Evolutionary conservation across 1,284 basidiomycete genomes (phyloP).

Genomic region (Trichosporon asahii): DNA sequence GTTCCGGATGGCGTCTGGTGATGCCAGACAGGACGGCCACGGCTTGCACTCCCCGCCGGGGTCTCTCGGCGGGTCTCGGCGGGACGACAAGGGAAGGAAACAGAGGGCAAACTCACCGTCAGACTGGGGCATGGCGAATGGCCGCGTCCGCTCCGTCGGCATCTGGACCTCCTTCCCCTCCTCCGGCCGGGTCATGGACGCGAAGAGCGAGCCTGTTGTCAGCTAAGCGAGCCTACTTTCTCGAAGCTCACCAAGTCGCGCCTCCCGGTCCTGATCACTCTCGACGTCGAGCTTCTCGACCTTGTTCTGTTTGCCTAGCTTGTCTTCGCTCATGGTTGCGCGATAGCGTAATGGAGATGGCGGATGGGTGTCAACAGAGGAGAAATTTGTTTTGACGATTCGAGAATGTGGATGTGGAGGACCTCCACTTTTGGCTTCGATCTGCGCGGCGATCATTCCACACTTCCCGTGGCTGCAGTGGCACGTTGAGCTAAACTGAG

Average conservation of each 20-base stretch:
- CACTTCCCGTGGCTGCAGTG: too few species aligned
- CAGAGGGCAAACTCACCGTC: slow-evolving; percentile 20
- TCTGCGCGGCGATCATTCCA: too few species aligned
- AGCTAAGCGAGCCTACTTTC: not conserved
- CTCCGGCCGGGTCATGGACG: slow-evolving; percentile 7
- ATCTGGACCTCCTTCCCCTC: not conserved
- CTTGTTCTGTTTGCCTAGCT: not conserved
- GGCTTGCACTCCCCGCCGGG: too few species aligned
- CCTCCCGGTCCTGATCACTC: slow-evolving; percentile 15
- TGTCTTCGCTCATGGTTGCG: not conserved
- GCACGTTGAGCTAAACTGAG: too few species aligned
- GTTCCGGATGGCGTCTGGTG: too few species aligned
- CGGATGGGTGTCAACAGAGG: not conserved
- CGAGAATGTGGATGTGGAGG: not conserved
- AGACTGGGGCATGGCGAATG: slow-evolving; percentile 19
- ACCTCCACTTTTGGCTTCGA: not conserved
- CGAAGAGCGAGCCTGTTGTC: slow-evolving; percentile 23
- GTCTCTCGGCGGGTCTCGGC: too few species aligned
- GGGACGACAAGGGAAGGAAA: too few species aligned
- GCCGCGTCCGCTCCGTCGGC: slow-evolving; percentile 4
- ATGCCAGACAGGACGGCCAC: too few species aligned
- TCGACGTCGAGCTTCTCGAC: slow-evolving; percentile 21
- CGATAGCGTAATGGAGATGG: slow-evolving; percentile 2
- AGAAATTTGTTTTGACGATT: not conserved
- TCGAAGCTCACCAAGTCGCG: slow-evolving; percentile 16